Base-by-base conservation (phyloP, 2,329 filamentous ascomycete genomes). In the Penicillium rolfsii region DNA sequence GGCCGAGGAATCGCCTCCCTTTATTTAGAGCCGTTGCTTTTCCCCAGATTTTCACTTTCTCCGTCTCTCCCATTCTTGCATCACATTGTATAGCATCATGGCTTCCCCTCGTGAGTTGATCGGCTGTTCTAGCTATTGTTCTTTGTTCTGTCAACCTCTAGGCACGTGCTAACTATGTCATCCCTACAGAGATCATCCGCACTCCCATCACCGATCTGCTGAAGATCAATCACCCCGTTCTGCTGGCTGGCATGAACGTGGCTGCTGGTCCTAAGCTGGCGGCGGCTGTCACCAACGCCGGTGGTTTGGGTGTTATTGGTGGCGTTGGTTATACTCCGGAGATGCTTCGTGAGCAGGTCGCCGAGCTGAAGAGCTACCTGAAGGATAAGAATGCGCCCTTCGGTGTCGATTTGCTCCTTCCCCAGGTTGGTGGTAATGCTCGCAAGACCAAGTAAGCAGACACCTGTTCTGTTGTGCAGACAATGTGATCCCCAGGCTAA, bases 181-280 rank as follows among this genome's bases (percentile, higher is more conserved):
- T 24, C 16, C 50, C 8, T 12, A 62, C 78, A 94, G 91, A 95
- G 83, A 85, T 91, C 83, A 89, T 99, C 79, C 91, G 91, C 74
- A 99, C 95, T 57, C 88, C 91, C 69, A 84, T 93, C 73, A 99
- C 95, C 71, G 94, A 98, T 86, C 90, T 98, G 67, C 90, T 99
- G 81, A 91, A 92, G 84, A 98, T 99, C 86, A 91, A 96, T 79
- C 95, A 99, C 82, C 95, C 95, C 61, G 84, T 99, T 76, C 83
- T 99, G 74, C 89, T 99, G 64, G 95, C 95, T 71, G 95, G 95
- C 78, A 99, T 99, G 95, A 98, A 99, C 85, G 95, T 98, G 66
- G 95, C 95, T 59, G 95, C 95, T 62, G 95, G 95, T 54, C 95
- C 95, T 58, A 96, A 93, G 85, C 89, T 99, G 74, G 95, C 95